phyloP scores from a whole-genome alignment of 768 basidiomycete genomes.

The Macrocybe gigantea region DNA sequence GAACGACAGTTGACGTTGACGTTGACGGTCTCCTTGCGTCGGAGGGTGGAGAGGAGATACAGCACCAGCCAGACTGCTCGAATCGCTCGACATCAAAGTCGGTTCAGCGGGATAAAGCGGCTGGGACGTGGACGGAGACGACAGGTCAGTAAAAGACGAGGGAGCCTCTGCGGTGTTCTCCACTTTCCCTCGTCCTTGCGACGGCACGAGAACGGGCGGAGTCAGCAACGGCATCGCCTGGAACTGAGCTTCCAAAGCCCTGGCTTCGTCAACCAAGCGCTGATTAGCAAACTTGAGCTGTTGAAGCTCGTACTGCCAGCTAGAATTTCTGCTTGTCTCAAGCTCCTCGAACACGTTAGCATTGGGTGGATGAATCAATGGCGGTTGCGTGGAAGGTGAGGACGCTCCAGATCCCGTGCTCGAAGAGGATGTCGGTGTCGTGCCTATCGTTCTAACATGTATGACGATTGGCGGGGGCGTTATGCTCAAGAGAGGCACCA shows the following conservation, averaged over 20 bases:
- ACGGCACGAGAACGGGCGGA: too few species aligned
- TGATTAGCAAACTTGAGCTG: slow-evolving; percentile 73
- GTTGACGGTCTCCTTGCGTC: too few species aligned
- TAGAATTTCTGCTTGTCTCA: slow-evolving; percentile 58
- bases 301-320: slow-evolving; percentile 93
- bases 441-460: slow-evolving; percentile 28
- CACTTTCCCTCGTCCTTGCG: too few species aligned
- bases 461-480: slow-evolving; percentile 29
- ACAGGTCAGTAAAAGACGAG: too few species aligned
- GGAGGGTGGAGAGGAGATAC: too few species aligned
- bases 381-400: neutral
- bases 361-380: slow-evolving; percentile 5
- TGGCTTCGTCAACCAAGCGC: slow-evolving; percentile 53
- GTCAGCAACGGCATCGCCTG: neutral
- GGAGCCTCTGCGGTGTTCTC: too few species aligned
- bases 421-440: slow-evolving; percentile 6
- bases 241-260: slow-evolving; percentile 19
- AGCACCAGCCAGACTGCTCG: too few species aligned
- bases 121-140: too few species aligned
- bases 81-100: too few species aligned
- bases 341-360: slow-evolving; percentile 68
- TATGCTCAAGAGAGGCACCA: slow-evolving; percentile 15
- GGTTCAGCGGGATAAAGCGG: too few species aligned
- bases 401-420: slow-evolving; percentile 3
- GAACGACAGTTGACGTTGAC: too few species aligned